Evolutionary conservation across 768 basidiomycete species (phyloP), one percentile per base, ranked within the genome.

Genomic region (Serendipita sp.): DNA sequence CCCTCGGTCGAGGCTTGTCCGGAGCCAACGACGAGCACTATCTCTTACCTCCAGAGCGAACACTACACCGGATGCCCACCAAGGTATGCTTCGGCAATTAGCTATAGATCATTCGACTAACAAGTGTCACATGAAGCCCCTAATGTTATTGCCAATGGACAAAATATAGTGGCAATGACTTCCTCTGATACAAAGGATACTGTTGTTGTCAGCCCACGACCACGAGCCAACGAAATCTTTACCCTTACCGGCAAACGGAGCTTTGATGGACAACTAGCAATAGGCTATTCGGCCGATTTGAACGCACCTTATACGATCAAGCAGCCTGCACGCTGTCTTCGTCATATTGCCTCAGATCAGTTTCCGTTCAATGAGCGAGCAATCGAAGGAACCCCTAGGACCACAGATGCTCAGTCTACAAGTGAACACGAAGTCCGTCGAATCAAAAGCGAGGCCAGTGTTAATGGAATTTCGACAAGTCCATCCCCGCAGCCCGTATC

Each of bases 121-220:
- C 13, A 75, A 23, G 23, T 23, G 23, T 23, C 23, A 1, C 23
- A 23, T 23, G 1, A 23, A 23, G 23, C 23, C 23, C 23, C 23
- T 23, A 23, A 23, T 23, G 23, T 23, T 23, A 23, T 23, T 23
- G 23, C 23, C 23, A 23, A 23, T 23, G 23, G 23, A 23, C 23
- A 23, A 23, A 23, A 23, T 23, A 80, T 31, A 77, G 80, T 23
- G 81, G 83, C 23, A 73, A 83, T n/a, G 84, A 85, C 3, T 82
- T 83, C 23, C 23, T 66, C 82, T 79, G 55, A 74, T 82, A 48
- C 78, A 84, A 18, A 78, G 83, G 33, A 18, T 5, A 44, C 31
- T 40, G 40, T 66, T 91, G 31, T 88, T 89, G 69, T 72, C 76
- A 0, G 76, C 81, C 6, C 63, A 37, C 33, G 64, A n/a, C 15